Evolutionary conservation across 225 moss, liverwort and hornwort genomes (phyloP).

Genomic region (Asterella californica): DNA sequence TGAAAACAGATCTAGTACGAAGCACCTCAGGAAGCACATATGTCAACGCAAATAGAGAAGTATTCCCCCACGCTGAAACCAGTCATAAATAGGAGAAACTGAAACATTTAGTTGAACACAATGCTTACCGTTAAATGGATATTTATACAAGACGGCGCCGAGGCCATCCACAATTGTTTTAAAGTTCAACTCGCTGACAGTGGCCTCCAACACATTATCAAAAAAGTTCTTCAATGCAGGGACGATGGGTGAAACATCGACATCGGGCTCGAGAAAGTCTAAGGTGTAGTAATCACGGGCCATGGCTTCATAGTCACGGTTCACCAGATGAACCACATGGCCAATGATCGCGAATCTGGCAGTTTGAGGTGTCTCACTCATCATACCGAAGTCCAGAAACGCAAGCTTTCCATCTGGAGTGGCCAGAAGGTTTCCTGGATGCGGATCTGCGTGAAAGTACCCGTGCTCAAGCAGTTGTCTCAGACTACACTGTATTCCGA

Average conservation of each 20-base stretch:
- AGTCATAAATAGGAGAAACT: background rate
- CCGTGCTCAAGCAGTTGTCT: slow-evolving; percentile 90
- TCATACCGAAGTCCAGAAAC: slow-evolving; percentile 99
- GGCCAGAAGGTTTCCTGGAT: slow-evolving; percentile 95
- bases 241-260: slow-evolving; percentile 89
- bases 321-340: slow-evolving; percentile 93
- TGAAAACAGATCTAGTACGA: background rate
- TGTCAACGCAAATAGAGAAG: background rate
- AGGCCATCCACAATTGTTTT: slow-evolving; percentile 94
- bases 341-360: slow-evolving; percentile 93
- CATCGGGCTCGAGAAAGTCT: slow-evolving; percentile 71
- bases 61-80: background rate
- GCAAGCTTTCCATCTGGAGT: slow-evolving; percentile 93
- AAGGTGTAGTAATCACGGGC: slow-evolving; percentile 89
- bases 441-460: slow-evolving; percentile 93
- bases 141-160: slow-evolving; percentile 86
- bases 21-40: background rate
- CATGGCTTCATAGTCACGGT: slow-evolving; percentile 94
- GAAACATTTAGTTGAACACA: background rate
- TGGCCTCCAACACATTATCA: slow-evolving; percentile 83
- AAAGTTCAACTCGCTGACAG: slow-evolving; percentile 91
- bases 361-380: slow-evolving; percentile 91
- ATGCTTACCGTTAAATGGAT: slow-evolving; percentile 77
- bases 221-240: slow-evolving; percentile 84
- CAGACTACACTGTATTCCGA: slow-evolving; percentile 92